A percentile compares a stretch with the other conserved stretches of the same genome.
phyloP scores from a whole-genome alignment of 1,139 yeast species.

The Yamadazyma jaroonii region DNA sequence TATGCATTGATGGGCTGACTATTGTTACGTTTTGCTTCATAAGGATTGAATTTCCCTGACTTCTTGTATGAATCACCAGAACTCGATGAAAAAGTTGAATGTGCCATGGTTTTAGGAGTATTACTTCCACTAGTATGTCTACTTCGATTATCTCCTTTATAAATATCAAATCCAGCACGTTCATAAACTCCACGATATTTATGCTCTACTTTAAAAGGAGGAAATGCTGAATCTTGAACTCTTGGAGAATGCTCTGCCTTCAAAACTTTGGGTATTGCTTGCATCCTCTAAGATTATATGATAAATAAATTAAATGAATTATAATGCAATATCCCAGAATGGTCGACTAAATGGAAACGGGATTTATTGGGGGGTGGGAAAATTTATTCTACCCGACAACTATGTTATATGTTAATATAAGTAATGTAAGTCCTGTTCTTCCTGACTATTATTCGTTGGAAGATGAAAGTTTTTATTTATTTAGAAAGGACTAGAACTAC shows the following conservation, averaged over 20 bases:
- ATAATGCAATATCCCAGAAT: no score
- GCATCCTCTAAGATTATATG: no score
- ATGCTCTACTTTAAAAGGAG: conserved; percentile 55
- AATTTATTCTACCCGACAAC: no score
- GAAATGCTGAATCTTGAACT: conserved; percentile 49
- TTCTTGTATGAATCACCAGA: background rate
- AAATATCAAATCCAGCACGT: conserved; percentile 64
- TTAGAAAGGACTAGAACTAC: no score
- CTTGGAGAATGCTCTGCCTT: conserved; percentile 31
- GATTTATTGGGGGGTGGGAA: no score
- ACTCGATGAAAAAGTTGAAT: conserved; percentile 6
- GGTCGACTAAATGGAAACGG: no score
- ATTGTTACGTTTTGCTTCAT: background rate
- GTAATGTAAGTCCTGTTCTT: no score
- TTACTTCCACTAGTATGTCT: background rate
- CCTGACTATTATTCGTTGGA: no score
- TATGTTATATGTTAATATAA: no score
- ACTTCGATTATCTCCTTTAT: conserved; percentile 16
- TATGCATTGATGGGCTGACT: conserved; percentile 1
- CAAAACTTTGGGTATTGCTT: conserved; percentile 26
- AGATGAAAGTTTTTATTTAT: no score
- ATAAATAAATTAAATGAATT: no score
- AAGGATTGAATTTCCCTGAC: background rate
- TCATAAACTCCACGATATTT: conserved; percentile 61
- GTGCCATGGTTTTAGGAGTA: conserved; percentile 9